phyloP scores from a whole-genome alignment of 1,284 basidiomycete genomes.

The Cryptococcus deneoformans region DNA sequence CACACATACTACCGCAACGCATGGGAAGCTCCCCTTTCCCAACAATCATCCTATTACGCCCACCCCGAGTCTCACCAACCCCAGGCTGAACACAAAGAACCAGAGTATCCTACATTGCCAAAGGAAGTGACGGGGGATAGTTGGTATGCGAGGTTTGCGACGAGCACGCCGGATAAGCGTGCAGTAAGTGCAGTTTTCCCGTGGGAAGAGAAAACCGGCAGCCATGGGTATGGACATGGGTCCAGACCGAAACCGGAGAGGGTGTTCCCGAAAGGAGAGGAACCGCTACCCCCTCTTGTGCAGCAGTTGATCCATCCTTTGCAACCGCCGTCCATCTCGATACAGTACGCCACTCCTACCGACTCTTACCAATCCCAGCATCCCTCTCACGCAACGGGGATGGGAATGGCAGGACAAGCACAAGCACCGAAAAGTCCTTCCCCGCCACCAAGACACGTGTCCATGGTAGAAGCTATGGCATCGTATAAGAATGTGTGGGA shows the following conservation, averaged over 20 bases:
- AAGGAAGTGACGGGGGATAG: constrained; percentile 44
- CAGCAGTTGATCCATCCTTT: constrained; percentile 7
- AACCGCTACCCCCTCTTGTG: constrained; percentile 44
- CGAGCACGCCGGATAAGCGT: constrained; percentile 61
- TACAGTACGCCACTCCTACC: constrained; percentile 8
- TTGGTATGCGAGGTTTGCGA: constrained; percentile 52
- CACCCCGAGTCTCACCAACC: constrained; percentile 5
- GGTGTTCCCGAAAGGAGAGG: constrained; percentile 70
- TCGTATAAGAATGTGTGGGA: constrained; percentile 81
- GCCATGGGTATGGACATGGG: no score
- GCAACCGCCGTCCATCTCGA: constrained; percentile 2
- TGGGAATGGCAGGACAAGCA: neutral
- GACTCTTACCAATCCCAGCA: neutral
- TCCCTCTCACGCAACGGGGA: constrained; percentile 22
- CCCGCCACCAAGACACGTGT: constrained; percentile 6
- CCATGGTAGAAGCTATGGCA: constrained; percentile 55
- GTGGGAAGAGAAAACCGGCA: constrained; percentile 71
- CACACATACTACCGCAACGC: constrained; percentile 51
- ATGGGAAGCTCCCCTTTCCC: constrained; percentile 54
- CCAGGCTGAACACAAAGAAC: constrained; percentile 17
- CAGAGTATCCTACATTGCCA: constrained; percentile 39
- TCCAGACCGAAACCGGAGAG: constrained; percentile 60
- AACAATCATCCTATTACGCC: constrained; percentile 28
- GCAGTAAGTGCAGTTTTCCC: constrained; percentile 85
- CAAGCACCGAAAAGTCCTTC: constrained; percentile 22